Base-by-base conservation (phyloP, 2,329 filamentous ascomycete genomes). In the Fusarium continuum region DNA sequence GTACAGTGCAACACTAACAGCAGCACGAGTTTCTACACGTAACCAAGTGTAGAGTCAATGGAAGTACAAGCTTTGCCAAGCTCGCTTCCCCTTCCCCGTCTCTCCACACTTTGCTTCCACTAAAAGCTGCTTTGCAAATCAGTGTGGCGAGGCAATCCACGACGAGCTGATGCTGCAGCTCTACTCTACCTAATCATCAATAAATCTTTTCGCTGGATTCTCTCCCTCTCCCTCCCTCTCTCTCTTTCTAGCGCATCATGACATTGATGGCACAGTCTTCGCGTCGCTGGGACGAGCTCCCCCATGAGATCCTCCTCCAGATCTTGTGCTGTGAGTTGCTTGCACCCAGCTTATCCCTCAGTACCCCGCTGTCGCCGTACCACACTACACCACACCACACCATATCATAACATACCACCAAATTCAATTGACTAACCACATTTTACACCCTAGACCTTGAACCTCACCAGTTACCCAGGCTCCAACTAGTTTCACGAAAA, bases 401-500 rank as follows among this genome's bases (percentile, higher is more conserved):
- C 10, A 17, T 32, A 31, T 11, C 39, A 25, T 28, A 20, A 22
- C 22, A n/a, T 22, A 47, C 14, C 13, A 23, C 22, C 51, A 28
- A 36, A 34, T 14, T 23, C 13, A 16, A 55, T 44, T 36, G 49
- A 53, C 67, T 68, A 61, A 71, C 68, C 54, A 51, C 52, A 55
- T 35, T 32, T 41, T 41, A 13, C 41, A 28, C 29, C 23, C 16
- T 52, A 78, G 76, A 75, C 59, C 74, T 78, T 54, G 72, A 75
- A n/a, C 76, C 76, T 23, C 64, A 65, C 25, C 59, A 75, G 38
- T 68, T 93, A 57, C 85, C 89, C 54, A 82, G 76, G 51, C 79
- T 94, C 28, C 91, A 93, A 76, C 82, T 85, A 17, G 86, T 92
- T 11, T 94, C 87, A 22, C 86, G 82, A 62, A 83, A 81, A 38